A percentile compares a stretch with the other conserved stretches of the same genome.
These are phyloP conservation scores for Clausena lansium DNA, from an alignment of 345 rosid species.

Conservation along the genomic window DNA sequence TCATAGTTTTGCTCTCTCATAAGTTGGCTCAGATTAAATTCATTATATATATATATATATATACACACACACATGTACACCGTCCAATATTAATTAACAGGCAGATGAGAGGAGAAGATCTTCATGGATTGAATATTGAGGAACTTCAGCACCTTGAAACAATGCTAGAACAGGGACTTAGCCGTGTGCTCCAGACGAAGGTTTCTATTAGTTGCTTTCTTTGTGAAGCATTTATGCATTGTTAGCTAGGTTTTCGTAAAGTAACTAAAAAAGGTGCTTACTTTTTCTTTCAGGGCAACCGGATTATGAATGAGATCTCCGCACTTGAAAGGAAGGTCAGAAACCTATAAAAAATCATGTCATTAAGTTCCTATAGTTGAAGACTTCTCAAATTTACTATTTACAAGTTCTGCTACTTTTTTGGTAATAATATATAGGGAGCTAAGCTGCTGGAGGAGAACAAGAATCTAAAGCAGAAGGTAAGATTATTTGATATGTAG, in stretches of 20 bases:
- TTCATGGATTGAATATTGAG: slow-evolving; percentile 46
- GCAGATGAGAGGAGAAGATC: slow-evolving; percentile 57
- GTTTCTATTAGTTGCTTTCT: slow-evolving; percentile 6
- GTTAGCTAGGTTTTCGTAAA: too few species aligned
- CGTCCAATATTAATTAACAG: slow-evolving; percentile 17
- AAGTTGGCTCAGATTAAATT: background rate
- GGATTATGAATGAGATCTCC: slow-evolving; percentile 43
- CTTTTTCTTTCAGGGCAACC: slow-evolving; percentile 36
- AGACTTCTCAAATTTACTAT: too few species aligned
- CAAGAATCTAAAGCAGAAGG: slow-evolving; percentile 47
- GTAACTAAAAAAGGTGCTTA: background rate
- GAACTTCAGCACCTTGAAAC: slow-evolving; percentile 47
- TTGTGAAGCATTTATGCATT: background rate
- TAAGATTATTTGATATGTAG: slow-evolving; percentile 1
- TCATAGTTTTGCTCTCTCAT: background rate
- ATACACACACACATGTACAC: too few species aligned
- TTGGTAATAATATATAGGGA: slow-evolving; percentile 41
- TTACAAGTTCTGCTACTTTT: background rate
- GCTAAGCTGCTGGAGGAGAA: slow-evolving; percentile 53
- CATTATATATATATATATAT: too few species aligned
- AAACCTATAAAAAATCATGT: background rate
- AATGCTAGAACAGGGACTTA: slow-evolving; percentile 43
- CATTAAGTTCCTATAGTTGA: too few species aligned
- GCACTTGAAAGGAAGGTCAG: slow-evolving; percentile 53
- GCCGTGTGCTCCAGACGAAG: slow-evolving; percentile 35